phyloP scores from a whole-genome alignment of 2,329 filamentous ascomycete genomes.

The Lasiodiplodia citricola region DNA sequence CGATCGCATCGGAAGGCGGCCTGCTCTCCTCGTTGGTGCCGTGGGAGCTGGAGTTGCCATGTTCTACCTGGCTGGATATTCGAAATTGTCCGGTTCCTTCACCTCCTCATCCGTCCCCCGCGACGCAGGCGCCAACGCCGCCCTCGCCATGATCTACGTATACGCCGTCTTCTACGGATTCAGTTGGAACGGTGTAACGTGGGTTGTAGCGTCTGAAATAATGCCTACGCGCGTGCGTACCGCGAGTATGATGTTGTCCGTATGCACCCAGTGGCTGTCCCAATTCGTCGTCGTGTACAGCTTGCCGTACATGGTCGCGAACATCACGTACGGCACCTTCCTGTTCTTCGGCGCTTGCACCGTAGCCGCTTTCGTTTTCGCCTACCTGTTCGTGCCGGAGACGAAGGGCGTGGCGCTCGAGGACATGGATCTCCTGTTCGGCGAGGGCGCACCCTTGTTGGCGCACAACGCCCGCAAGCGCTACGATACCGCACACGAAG shows the following conservation, averaged over 20 bases:
- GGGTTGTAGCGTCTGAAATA: slow-evolving; percentile 75
- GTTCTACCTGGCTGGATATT: slow-evolving; percentile 76
- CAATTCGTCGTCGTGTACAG: slow-evolving; percentile 74
- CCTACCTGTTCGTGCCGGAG: slow-evolving; percentile 71
- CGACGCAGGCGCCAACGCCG: slow-evolving; percentile 68
- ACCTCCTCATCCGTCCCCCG: slow-evolving; percentile 58
- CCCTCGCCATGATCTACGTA: slow-evolving; percentile 73
- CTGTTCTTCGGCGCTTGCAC: slow-evolving; percentile 72
- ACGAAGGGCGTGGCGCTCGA: slow-evolving; percentile 69
- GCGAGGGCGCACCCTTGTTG: slow-evolving; percentile 37
- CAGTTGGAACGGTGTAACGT: slow-evolving; percentile 71
- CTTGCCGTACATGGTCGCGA: slow-evolving; percentile 70
- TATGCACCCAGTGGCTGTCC: slow-evolving; percentile 74
- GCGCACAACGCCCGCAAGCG: slow-evolving; percentile 24
- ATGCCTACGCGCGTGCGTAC: slow-evolving; percentile 69
- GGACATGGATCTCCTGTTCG: slow-evolving; percentile 71
- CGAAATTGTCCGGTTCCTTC: slow-evolving; percentile 62
- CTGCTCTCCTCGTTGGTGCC: slow-evolving; percentile 67
- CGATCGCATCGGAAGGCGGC: slow-evolving; percentile 70
- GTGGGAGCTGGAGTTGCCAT: slow-evolving; percentile 66
- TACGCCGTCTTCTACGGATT: slow-evolving; percentile 67
- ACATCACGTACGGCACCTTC: slow-evolving; percentile 64
- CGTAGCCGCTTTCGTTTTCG: slow-evolving; percentile 67
- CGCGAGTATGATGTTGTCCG: slow-evolving; percentile 71
- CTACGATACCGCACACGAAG: slow-evolving; percentile 27